phyloP scores from a whole-genome alignment of 1,284 basidiomycete genomes.

The Clitocybe nebularis region DNA sequence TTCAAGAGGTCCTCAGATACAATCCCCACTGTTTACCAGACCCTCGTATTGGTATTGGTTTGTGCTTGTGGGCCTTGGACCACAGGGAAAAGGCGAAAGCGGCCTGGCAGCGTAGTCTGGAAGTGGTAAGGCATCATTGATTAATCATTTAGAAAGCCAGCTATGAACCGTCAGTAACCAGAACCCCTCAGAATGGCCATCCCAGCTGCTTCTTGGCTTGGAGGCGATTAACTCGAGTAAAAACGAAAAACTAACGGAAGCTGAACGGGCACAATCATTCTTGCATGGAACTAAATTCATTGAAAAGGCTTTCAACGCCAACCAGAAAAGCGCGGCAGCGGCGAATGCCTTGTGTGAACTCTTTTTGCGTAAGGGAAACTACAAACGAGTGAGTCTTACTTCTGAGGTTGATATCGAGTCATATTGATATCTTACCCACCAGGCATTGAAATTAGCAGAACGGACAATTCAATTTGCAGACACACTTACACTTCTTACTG shows the following conservation, averaged over 20 bases:
- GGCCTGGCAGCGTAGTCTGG: slow-evolving; percentile 85
- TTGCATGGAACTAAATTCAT: slow-evolving; percentile 63
- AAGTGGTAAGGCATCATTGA: slow-evolving; percentile 59
- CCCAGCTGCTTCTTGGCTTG: slow-evolving; percentile 77
- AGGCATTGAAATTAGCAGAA: slow-evolving; percentile 90
- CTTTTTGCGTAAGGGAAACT: slow-evolving; percentile 64
- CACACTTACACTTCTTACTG: slow-evolving; percentile 74
- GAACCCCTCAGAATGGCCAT: slow-evolving; percentile 76
- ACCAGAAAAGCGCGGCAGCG: slow-evolving; percentile 72
- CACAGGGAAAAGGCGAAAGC: slow-evolving; percentile 74
- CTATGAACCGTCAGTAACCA: slow-evolving; percentile 27
- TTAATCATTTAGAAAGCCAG: background rate
- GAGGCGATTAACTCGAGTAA: slow-evolving; percentile 82
- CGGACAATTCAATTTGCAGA: slow-evolving; percentile 91
- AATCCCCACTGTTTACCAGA: slow-evolving; percentile 81
- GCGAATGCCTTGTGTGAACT: slow-evolving; percentile 77
- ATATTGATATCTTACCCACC: slow-evolving; percentile 7
- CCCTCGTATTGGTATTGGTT: slow-evolving; percentile 88
- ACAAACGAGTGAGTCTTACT: slow-evolving; percentile 42
- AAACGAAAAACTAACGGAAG: slow-evolving; percentile 53
- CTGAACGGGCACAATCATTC: slow-evolving; percentile 55
- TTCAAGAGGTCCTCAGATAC: slow-evolving; percentile 79
- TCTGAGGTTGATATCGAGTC: background rate
- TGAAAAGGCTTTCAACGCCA: slow-evolving; percentile 71
- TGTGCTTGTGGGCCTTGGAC: slow-evolving; percentile 87